Conservation (phyloP, 2,329 filamentous ascomycete genomes). For the Akanthomyces muscarius region DNA sequence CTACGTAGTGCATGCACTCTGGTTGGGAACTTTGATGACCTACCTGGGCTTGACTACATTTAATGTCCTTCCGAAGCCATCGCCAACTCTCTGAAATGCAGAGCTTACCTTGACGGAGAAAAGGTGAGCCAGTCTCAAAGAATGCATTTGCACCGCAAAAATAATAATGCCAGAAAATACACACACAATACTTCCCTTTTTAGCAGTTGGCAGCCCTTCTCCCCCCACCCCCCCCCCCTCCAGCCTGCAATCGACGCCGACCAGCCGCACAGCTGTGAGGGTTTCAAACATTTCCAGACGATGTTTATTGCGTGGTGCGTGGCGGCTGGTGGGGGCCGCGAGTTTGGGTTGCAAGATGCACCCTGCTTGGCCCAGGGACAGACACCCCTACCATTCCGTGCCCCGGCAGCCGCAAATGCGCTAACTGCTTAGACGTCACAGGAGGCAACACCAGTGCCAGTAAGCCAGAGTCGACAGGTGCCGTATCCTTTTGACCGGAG, state of each 20-base stretch:
- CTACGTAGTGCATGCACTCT: neutral
- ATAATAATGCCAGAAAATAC: no score
- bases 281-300: neutral
- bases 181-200: neutral
- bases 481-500: neutral
- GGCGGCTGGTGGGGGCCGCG: conserved; percentile 5
- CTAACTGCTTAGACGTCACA: neutral
- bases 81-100: neutral
- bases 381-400: neutral
- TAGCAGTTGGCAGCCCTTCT: neutral
- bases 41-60: neutral
- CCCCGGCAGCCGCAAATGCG: neutral
- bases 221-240: no score
- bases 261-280: neutral
- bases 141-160: neutral
- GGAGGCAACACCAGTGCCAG: neutral
- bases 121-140: neutral
- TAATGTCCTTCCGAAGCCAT: neutral
- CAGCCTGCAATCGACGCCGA: neutral
- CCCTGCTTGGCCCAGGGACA: neutral
- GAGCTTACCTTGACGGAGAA: no score
- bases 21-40: neutral
- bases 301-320: neutral
- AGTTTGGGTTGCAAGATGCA: neutral
- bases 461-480: neutral